phyloP scores from a whole-genome alignment of 257 asterid genomes.

The Cruciata laevipes region DNA sequence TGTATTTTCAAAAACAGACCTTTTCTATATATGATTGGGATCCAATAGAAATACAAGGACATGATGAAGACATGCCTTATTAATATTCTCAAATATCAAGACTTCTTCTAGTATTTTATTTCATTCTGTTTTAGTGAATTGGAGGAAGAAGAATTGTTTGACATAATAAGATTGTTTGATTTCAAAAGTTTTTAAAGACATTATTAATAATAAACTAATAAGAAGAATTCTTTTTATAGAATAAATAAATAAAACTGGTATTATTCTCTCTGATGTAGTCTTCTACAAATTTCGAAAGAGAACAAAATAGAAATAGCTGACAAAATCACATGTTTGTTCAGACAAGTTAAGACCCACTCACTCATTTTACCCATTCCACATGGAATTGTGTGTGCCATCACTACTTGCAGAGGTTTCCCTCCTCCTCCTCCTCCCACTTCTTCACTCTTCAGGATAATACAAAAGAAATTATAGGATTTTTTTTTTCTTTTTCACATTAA shows the following conservation, averaged over 20 bases:
- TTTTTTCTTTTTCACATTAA: background rate
- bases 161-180: too few species aligned
- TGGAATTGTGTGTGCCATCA: conserved; percentile 35
- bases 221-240: too few species aligned
- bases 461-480: background rate
- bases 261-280: conserved; percentile 3
- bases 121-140: background rate
- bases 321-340: conserved; percentile 58
- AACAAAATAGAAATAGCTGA: conserved; percentile 30
- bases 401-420: conserved; percentile 11
- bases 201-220: too few species aligned
- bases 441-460: conserved; percentile 13
- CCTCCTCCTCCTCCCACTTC: conserved; percentile 14
- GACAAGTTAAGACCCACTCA: conserved; percentile 44
- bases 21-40: background rate
- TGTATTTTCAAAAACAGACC: background rate
- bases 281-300: background rate
- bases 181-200: too few species aligned
- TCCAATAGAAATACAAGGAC: background rate
- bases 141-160: too few species aligned
- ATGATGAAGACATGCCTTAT: background rate
- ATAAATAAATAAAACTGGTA: too few species aligned
- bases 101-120: background rate
- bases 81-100: background rate
- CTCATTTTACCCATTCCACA: conserved; percentile 41